phyloP scores from a whole-genome alignment of 2,329 filamentous ascomycete species.

The Chrysosporium keratinophilum region DNA sequence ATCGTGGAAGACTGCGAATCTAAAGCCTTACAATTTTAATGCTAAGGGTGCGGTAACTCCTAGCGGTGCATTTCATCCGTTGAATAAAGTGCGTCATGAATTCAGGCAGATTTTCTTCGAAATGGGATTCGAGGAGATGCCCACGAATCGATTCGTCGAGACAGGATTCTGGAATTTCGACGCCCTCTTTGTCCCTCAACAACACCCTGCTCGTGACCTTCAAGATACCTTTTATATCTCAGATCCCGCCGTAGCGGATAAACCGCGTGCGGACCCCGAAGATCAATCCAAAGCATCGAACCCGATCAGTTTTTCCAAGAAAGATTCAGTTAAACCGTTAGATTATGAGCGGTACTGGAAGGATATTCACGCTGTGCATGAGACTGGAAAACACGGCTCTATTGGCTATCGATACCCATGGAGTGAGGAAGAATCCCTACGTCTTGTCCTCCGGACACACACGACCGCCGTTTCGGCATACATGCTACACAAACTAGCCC shows the following conservation, averaged over 20 bases:
- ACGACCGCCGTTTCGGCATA: conserved; percentile 87
- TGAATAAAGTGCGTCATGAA: conserved; percentile 92
- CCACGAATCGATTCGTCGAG: conserved; percentile 85
- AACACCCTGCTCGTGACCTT: conserved; percentile 92
- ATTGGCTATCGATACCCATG: conserved; percentile 95
- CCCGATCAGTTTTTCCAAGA: conserved; percentile 36
- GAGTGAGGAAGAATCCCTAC: conserved; percentile 74
- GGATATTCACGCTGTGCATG: conserved; percentile 75
- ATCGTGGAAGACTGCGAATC: conserved; percentile 81
- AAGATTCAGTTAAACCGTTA: conserved; percentile 37
- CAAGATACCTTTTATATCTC: conserved; percentile 99
- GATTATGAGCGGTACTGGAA: conserved; percentile 83
- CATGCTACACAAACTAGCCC: conserved; percentile 81
- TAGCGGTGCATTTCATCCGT: conserved; percentile 43
- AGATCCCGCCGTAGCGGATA: conserved; percentile 67
- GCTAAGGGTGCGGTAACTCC: conserved; percentile 47
- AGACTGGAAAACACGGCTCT: conserved; percentile 84
- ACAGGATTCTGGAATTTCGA: conserved; percentile 99
- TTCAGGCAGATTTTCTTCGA: conserved; percentile 99
- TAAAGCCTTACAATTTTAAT: conserved; percentile 78
- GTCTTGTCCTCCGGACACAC: conserved; percentile 86
- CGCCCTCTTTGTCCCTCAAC: conserved; percentile 88
- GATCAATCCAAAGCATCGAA: conserved; percentile 27
- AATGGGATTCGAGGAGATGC: conserved; percentile 98
- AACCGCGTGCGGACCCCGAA: conserved; percentile 48